Percentiles rank a stretch among this genome's conserved stretches.
Conservation (phyloP, 169 alveolate genomes). For the Eimeria sp. region DNA sequence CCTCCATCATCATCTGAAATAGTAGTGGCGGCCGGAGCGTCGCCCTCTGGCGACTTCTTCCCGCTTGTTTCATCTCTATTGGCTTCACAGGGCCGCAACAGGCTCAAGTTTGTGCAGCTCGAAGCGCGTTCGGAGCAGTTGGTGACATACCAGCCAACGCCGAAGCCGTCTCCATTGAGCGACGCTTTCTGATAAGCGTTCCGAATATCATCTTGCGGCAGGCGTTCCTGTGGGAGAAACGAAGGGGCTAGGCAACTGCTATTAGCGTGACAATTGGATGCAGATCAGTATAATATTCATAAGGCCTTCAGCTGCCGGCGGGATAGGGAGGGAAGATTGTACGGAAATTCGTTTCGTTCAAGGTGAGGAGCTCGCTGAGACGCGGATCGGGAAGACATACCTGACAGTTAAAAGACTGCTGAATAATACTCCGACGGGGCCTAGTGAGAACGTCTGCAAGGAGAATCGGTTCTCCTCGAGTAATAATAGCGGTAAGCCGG, state of each 20-base stretch:
- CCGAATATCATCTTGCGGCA: constrained; percentile 38
- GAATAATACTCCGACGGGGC: constrained; percentile 79
- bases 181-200: constrained; percentile 76
- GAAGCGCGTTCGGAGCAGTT: not conserved
- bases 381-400: constrained; percentile 16
- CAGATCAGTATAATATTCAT: not conserved
- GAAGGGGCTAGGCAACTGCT: not conserved
- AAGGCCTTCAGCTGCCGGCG: not conserved
- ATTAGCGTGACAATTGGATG: not conserved
- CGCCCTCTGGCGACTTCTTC: not conserved
- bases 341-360: not conserved
- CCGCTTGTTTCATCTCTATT: not conserved
- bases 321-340: not conserved
- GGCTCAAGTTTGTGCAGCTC: constrained; percentile 9
- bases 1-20: constrained; percentile 43
- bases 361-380: not conserved
- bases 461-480: constrained; percentile 82
- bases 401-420: constrained; percentile 84
- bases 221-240: constrained; percentile 67
- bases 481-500: constrained; percentile 81
- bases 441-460: constrained; percentile 82
- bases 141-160: constrained; percentile 81
- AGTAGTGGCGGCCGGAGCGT: not conserved
- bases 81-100: not conserved
- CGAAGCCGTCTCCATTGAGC: constrained; percentile 82